Conservation (phyloP, 2,329 filamentous ascomycete genomes). For the Ophiostoma fasciatum region DNA sequence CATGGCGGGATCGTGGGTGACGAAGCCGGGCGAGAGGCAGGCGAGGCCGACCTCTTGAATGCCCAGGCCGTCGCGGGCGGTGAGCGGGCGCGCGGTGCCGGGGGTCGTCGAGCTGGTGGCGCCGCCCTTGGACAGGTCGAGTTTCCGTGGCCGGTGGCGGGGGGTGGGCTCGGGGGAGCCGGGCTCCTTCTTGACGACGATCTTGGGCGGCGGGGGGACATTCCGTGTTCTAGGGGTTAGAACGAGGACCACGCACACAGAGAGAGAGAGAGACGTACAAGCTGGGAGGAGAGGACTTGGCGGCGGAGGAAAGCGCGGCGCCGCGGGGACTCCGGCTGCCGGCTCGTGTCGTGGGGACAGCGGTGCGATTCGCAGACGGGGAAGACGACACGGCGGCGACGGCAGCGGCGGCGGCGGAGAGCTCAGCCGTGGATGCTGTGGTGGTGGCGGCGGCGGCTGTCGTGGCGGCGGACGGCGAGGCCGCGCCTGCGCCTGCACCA, state of each 20-base stretch:
- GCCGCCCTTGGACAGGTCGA: slow-evolving; percentile 59
- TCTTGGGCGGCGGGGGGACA: slow-evolving; percentile 51
- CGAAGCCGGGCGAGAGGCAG: slow-evolving; percentile 88
- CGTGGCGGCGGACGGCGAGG: too few species aligned
- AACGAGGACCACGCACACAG: background rate
- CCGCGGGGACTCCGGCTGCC: slow-evolving; percentile 39
- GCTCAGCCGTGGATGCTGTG: slow-evolving; percentile 22
- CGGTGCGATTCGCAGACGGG: slow-evolving; percentile 29
- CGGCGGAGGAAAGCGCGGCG: slow-evolving; percentile 19
- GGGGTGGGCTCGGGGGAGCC: slow-evolving; percentile 68
- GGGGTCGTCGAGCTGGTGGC: slow-evolving; percentile 36
- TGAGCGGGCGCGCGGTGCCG: slow-evolving; percentile 57
- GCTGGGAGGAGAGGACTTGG: slow-evolving; percentile 43
- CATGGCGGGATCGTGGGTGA: slow-evolving; percentile 93
- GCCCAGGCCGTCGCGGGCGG: slow-evolving; percentile 60
- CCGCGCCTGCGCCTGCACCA: too few species aligned
- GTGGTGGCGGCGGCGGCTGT: slow-evolving; percentile 3
- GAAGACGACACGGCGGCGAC: slow-evolving; percentile 21
- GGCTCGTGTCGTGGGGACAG: slow-evolving; percentile 28
- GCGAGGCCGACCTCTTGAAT: slow-evolving; percentile 91
- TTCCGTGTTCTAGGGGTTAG: slow-evolving; percentile 29
- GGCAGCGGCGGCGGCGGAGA: slow-evolving; percentile 23
- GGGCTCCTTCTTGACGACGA: slow-evolving; percentile 94
- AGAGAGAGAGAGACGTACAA: slow-evolving; percentile 33
- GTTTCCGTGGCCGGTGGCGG: slow-evolving; percentile 59